Evolutionary conservation across 345 rosid genomes (phyloP).

Genomic region (Populus simonii): DNA sequence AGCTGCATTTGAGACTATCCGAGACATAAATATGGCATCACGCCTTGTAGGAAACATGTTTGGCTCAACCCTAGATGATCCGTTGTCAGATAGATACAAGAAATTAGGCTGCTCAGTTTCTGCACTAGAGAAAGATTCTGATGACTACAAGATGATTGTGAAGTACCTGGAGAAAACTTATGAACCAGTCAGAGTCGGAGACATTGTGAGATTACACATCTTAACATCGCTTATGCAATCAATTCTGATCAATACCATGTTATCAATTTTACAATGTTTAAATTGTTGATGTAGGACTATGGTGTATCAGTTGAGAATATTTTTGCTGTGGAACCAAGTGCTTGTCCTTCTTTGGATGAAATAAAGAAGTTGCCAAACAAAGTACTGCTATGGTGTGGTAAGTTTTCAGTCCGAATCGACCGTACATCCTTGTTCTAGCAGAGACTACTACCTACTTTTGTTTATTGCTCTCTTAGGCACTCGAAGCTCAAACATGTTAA

Average conservation of each 20-base stretch:
- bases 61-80: slow-evolving; percentile 68
- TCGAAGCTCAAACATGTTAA: slow-evolving; percentile 53
- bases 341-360: slow-evolving; percentile 59
- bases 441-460: too few species aligned
- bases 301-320: slow-evolving; percentile 56
- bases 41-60: slow-evolving; percentile 67
- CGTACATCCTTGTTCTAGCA: neutral
- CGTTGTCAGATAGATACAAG: slow-evolving; percentile 51
- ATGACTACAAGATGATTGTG: slow-evolving; percentile 70
- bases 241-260: neutral
- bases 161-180: slow-evolving; percentile 65
- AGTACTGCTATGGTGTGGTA: slow-evolving; percentile 82
- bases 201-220: slow-evolving; percentile 39
- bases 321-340: slow-evolving; percentile 51
- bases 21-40: slow-evolving; percentile 67
- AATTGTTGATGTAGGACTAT: slow-evolving; percentile 46
- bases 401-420: slow-evolving; percentile 1
- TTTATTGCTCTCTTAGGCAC: slow-evolving; percentile 32
- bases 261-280: neutral
- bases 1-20: slow-evolving; percentile 55
- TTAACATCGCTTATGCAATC: neutral
- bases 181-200: slow-evolving; percentile 69
- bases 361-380: slow-evolving; percentile 62
- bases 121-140: slow-evolving; percentile 53
- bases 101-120: slow-evolving; percentile 59